Conservation (phyloP, 768 basidiomycete genomes). For the Tulasnella sp. region DNA sequence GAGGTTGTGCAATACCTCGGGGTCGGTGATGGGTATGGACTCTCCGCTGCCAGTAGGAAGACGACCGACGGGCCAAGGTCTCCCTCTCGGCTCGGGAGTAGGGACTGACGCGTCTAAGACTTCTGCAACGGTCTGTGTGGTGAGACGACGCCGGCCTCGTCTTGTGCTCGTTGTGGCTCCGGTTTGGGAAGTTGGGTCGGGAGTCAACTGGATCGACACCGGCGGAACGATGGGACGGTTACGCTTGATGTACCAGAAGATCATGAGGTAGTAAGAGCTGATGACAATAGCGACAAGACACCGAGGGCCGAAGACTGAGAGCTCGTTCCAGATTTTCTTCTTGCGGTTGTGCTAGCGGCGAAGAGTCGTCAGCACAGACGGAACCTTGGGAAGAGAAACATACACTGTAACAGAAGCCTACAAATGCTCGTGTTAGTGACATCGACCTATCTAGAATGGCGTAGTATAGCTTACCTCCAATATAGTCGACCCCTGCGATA, state of each 20-base stretch:
- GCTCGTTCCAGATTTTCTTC: not conserved
- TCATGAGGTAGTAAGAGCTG: not conserved
- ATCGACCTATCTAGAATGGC: too few relatives aligned
- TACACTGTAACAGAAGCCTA: not conserved
- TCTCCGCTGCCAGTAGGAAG: not conserved
- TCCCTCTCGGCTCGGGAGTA: not conserved
- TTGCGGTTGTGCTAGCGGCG: not conserved
- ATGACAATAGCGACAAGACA: not conserved
- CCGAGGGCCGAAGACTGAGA: not conserved
- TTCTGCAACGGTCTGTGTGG: not conserved
- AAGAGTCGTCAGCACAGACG: not conserved
- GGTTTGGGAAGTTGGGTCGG: not conserved
- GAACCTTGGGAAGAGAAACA: not conserved
- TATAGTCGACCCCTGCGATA: slow-evolving; percentile 5
- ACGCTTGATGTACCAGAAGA: not conserved
- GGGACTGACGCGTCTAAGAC: not conserved
- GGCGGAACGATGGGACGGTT: not conserved
- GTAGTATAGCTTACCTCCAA: not conserved
- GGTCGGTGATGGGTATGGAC: not conserved
- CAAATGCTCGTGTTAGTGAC: not conserved
- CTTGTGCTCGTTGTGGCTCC: not conserved
- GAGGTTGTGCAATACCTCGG: not conserved
- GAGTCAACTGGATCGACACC: not conserved
- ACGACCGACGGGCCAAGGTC: not conserved
- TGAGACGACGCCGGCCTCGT: not conserved